Evolutionary conservation across 169 alveolate species (phyloP).

Genomic region (Plasmodium relictum): DNA sequence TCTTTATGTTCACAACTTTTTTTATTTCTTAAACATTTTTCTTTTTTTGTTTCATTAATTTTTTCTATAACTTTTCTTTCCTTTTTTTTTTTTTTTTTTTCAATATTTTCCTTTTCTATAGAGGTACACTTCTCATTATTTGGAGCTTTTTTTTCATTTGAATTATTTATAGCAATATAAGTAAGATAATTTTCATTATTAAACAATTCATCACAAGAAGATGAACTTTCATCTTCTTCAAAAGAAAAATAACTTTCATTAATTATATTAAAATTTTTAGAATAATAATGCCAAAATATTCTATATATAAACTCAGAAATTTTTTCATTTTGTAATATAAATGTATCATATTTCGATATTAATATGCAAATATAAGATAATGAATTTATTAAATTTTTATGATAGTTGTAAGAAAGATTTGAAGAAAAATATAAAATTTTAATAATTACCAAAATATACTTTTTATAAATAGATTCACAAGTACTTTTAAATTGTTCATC

Average conservation of each 20-base stretch:
- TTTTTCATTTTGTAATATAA: conserved; percentile 34
- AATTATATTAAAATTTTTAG: conserved; percentile 37
- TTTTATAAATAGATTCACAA: conserved; percentile 58
- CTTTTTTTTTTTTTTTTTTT: conserved; percentile 28
- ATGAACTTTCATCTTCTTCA: conserved; percentile 27
- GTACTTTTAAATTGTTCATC: conserved; percentile 43
- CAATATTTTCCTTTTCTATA: conserved; percentile 16
- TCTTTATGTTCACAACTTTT: conserved; percentile 13
- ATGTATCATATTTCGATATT: conserved; percentile 53
- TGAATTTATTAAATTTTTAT: conserved; percentile 37
- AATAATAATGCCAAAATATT: conserved; percentile 74
- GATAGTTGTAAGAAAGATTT: conserved; percentile 20
- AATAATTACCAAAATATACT: conserved; percentile 57
- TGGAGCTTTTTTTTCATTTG: conserved; percentile 9
- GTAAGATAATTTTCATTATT: background rate
- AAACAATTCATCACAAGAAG: conserved; percentile 37
- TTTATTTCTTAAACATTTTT: background rate
- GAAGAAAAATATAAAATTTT: conserved; percentile 46
- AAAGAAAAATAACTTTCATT: conserved; percentile 33
- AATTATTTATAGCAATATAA: background rate
- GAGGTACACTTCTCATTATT: background rate
- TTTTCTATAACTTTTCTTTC: conserved; percentile 29
- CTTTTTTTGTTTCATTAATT: conserved; percentile 9
- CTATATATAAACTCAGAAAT: conserved; percentile 65
- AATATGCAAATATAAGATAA: conserved; percentile 57